A percentile compares a stretch with the other conserved stretches of the same genome.
phyloP scores from a whole-genome alignment of 441 rosid species.

The Arabidopsis hybrid region DNA sequence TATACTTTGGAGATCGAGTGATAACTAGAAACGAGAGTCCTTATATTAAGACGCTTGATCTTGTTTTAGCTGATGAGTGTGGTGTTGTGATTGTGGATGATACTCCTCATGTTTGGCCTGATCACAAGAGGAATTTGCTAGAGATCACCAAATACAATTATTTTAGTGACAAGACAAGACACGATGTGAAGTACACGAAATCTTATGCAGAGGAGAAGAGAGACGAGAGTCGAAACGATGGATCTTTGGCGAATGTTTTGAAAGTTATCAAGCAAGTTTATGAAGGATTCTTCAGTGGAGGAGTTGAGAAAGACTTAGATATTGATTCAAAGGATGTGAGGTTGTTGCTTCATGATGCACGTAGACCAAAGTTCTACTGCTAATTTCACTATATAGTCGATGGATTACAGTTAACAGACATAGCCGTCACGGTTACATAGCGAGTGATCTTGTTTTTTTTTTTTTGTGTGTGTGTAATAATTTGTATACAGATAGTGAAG shows the following conservation, averaged over 20 bases:
- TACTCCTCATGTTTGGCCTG: conserved; percentile 27
- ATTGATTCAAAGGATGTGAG: conserved; percentile 15
- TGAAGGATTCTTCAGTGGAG: conserved; percentile 7
- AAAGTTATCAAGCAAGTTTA: conserved; percentile 24
- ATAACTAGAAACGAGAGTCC: conserved; percentile 19
- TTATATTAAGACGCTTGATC: conserved; percentile 15
- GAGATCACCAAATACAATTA: conserved; percentile 22
- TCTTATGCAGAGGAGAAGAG: conserved; percentile 32
- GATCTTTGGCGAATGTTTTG: conserved; percentile 28
- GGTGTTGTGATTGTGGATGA: conserved; percentile 35
- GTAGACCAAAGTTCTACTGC: not conserved
- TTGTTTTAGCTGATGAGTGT: conserved; percentile 22
- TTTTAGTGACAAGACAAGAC: not conserved
- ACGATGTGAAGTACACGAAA: not conserved
- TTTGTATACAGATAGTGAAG: not conserved
- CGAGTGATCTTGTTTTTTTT: no score
- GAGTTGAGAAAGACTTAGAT: not conserved
- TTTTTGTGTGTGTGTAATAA: no score
- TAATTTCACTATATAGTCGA: not conserved
- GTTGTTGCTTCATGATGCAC: not conserved
- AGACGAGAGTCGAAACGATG: conserved; percentile 7
- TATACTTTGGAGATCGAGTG: conserved; percentile 28
- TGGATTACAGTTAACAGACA: not conserved
- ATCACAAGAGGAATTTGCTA: conserved; percentile 14
- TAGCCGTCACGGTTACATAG: no score